Conservation (phyloP, 1,284 basidiomycete species). For the Austroboletus niveus region DNA sequence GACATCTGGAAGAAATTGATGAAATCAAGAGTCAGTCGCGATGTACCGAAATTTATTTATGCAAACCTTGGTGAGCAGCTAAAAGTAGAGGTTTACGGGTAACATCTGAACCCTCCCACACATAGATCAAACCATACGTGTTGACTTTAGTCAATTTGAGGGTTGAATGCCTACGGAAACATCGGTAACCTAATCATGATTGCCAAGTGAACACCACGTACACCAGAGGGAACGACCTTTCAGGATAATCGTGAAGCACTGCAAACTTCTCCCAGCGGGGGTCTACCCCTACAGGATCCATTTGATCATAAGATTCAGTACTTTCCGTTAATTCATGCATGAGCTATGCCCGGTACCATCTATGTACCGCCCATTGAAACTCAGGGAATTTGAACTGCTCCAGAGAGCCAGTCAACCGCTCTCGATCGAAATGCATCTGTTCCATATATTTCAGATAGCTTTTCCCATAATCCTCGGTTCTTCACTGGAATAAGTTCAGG, state of each 20-base stretch:
- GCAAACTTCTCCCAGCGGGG: conserved; percentile 46
- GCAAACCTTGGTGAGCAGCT: conserved; percentile 62
- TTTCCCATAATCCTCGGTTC: conserved; percentile 11
- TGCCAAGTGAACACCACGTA: conserved; percentile 18
- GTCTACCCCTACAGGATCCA: conserved; percentile 43
- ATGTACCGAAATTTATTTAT: too few relatives aligned
- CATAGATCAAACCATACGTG: conserved; percentile 63
- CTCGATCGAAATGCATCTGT: conserved; percentile 32
- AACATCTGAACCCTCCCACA: conserved; percentile 49
- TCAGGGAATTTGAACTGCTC: conserved; percentile 37
- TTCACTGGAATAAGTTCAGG: conserved; percentile 26
- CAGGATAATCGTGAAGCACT: conserved; percentile 44
- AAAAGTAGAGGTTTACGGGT: conserved; percentile 62
- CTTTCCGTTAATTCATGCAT: conserved; percentile 9
- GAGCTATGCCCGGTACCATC: background rate
- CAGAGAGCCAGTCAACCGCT: conserved; percentile 36
- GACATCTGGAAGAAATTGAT: conserved; percentile 40
- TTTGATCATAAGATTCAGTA: conserved; percentile 42
- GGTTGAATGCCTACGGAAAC: conserved; percentile 36
- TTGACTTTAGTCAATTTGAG: conserved; percentile 58
- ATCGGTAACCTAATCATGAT: too few relatives aligned
- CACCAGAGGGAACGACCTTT: conserved; percentile 40
- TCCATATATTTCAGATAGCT: conserved; percentile 24
- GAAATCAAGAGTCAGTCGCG: background rate
- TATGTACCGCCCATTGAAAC: conserved; percentile 3